Base-by-base conservation (phyloP, 2,329 filamentous ascomycete genomes). In the Cyphellophora europaea region DNA sequence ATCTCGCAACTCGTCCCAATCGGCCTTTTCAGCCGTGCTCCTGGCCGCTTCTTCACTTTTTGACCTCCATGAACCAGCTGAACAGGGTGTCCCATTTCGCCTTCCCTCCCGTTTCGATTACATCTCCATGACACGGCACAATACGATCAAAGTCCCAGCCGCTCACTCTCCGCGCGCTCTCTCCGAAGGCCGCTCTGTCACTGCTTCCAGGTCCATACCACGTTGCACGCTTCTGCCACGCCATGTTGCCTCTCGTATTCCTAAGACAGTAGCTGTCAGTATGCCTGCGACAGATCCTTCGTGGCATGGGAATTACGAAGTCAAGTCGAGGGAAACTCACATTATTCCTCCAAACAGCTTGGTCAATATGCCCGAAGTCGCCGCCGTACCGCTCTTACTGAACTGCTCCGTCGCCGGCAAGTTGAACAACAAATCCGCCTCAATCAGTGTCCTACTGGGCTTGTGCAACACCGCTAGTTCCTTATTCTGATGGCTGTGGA, bases 341-440 rank as follows among this genome's bases (percentile, higher is more conserved):
- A 82, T 72, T 27, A 88, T 43, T 0, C 63, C 59, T 3, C 51
- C 57, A 32, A 79, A 67, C 2, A 82, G 40, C 49, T 67, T 76
- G 0, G 74, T 79, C 17, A 74, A 47, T n/a, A 77, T 51, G 0
- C 78, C 78, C n/a, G 67, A 61, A 0, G 56, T 67, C 3, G 47
- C 19, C 13, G 35, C 62, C 3, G 73, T 67, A 6, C 65, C 68
- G 0, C 74, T 62, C 48, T 65, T 72, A 1, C 61, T 73, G 61
- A 85, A 95, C 63, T 96, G 91, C 63, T 98, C 91, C 0, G 65
- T 75, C 1, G 86, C 76, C 0, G 91, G 91, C 19, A 94, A 63
- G 57, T 95, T 96, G 70, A 96, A 96, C 46, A 96, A 55, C 27
- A 96, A 61, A 58, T 98, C 91, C 5, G 87, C 91, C 62, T 94